A percentile compares a stretch with the other conserved stretches of the same genome.
Evolutionary conservation across 306 rosid genomes (phyloP).

Genomic region (Gastrolobium bilobum): DNA sequence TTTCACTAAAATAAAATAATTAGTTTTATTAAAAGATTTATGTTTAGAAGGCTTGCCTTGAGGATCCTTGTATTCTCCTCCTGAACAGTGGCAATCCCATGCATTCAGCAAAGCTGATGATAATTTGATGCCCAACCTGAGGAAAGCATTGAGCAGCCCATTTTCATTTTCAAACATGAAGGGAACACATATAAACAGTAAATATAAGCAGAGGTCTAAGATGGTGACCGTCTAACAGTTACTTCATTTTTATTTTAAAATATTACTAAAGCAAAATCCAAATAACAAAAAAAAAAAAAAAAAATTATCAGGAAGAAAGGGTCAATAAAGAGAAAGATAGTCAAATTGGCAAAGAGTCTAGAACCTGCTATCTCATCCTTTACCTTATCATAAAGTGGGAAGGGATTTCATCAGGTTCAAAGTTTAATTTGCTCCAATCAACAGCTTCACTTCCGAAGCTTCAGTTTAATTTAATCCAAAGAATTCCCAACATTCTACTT

Average conservation of each 20-base stretch:
- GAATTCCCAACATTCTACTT: background rate
- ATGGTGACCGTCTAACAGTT: background rate
- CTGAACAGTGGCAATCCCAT: slow-evolving; percentile 97
- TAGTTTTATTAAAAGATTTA: slow-evolving; percentile 48
- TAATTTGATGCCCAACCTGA: slow-evolving; percentile 98
- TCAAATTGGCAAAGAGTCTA: slow-evolving; percentile 16
- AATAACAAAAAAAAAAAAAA: too few species aligned
- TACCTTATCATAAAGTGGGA: background rate
- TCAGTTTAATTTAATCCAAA: slow-evolving; percentile 1
- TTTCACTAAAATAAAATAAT: slow-evolving; percentile 46
- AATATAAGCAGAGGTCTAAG: background rate
- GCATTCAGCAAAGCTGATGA: slow-evolving; percentile 88
- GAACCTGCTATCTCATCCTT: slow-evolving; percentile 8
- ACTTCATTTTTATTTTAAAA: background rate
- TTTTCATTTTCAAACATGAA: slow-evolving; percentile 28
- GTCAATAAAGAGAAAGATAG: slow-evolving; percentile 24
- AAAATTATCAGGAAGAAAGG: slow-evolving; percentile 1
- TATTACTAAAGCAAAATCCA: background rate
- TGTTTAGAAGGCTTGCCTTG: slow-evolving; percentile 81
- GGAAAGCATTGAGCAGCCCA: slow-evolving; percentile 44
- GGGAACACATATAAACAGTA: slow-evolving; percentile 6
- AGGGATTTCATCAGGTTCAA: background rate
- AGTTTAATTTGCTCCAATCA: slow-evolving; percentile 9
- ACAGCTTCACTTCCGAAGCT: slow-evolving; percentile 5
- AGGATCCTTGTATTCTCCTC: slow-evolving; percentile 90